These are phyloP conservation scores for Cicer yamashitae DNA, from an alignment of 306 rosid genomes.

Conservation along the genomic window DNA sequence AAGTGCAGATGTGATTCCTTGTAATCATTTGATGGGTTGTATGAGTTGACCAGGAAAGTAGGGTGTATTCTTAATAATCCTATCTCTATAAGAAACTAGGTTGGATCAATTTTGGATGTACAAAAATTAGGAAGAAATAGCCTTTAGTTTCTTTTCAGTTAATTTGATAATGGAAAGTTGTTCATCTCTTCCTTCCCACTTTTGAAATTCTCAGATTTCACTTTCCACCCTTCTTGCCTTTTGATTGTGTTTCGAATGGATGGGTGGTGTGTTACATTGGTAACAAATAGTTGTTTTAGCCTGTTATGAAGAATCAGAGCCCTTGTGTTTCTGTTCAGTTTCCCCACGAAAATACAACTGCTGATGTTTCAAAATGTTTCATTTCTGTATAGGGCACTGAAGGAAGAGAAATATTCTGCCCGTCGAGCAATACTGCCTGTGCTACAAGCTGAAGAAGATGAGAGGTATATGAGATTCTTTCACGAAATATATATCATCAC, in stretches of 20 bases:
- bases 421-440: slow-evolving; percentile 89
- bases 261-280: slow-evolving; percentile 7
- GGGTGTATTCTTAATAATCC: background rate
- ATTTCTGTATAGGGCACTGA: slow-evolving; percentile 67
- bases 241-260: slow-evolving; percentile 1
- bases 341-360: slow-evolving; percentile 8
- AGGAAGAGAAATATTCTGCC: slow-evolving; percentile 94
- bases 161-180: slow-evolving; percentile 16
- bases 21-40: slow-evolving; percentile 3
- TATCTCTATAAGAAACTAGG: background rate
- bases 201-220: background rate
- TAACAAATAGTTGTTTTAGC: background rate
- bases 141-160: slow-evolving; percentile 4
- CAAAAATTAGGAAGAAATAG: slow-evolving; percentile 1
- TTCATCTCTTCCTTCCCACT: slow-evolving; percentile 29
- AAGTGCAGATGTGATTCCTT: background rate
- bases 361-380: slow-evolving; percentile 28
- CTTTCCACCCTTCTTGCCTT: background rate
- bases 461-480: slow-evolving; percentile 63
- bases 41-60: slow-evolving; percentile 16
- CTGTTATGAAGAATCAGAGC: background rate
- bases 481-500: slow-evolving; percentile 4
- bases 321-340: background rate
- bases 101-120: slow-evolving; percentile 18
- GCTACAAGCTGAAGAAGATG: slow-evolving; percentile 98